Evolutionary conservation across 768 basidiomycete genomes (phyloP), one percentile per base, ranked within the genome.

Genomic region (Suillus plorans): DNA sequence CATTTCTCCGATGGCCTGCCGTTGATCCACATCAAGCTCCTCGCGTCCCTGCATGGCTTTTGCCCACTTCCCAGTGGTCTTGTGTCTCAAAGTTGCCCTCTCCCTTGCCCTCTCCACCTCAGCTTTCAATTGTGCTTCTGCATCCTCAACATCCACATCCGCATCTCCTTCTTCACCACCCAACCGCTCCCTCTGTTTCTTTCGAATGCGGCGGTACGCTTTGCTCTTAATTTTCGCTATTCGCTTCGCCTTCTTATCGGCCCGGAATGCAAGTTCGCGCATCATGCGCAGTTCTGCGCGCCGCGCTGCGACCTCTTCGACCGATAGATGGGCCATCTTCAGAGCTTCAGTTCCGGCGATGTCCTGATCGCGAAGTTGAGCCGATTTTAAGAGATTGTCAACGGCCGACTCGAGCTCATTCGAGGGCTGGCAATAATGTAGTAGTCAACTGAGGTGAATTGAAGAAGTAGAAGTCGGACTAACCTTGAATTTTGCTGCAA

Each of bases 191-290:
- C 84, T 84, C 71, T 90, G 86, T 73, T 91, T 95, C 74, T 92
- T 85, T 71, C 88, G 89, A 56, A 98, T 82, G 68, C 90, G 89
- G 36, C 95, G 84, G 74, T 95, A 99, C 2, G 93, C 87, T 78
- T 95, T 97, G 75, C 91, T 94, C 81, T 99, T 99, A 78, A 99
- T 99, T 80, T 96, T 98, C 25, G 90, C 86, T 20, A 97, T 82
- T 20, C 96, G 87, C 72, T 91, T 91, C 20, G 95, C 92, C 74
- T 97, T 95, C 42, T 86, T 80, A 69, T 98, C 97, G 0, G 94
- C 94, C 5, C 96, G 88, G 79, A 97, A 97, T 81, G 95, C 90
- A 47, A 98, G 83, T 70, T 97, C 96, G 22, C 97, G 90, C 86
- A 94, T 93, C 72, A 88, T 87, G 42, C 92, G 86, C 13, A 99